These are phyloP conservation scores for Cercospora beticola DNA, from an alignment of 2,329 filamentous ascomycete genomes.

Conservation along the genomic window DNA sequence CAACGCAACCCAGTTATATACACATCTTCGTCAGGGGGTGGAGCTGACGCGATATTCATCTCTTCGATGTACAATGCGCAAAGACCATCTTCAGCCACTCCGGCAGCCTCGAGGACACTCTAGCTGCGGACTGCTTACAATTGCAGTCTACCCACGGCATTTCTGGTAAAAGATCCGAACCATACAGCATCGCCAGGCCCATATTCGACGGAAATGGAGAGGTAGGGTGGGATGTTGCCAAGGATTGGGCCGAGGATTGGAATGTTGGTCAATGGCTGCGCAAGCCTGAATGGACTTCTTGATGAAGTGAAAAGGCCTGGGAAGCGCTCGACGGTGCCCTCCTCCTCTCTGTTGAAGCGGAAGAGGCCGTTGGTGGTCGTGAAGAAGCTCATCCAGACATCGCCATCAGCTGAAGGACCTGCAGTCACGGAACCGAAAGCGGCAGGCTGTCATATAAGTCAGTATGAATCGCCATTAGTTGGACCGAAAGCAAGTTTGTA, in stretches of 20 bases:
- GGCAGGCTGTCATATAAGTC: conserved; percentile 6
- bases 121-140: not conserved
- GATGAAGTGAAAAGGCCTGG: conserved; percentile 11
- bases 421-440: conserved; percentile 21
- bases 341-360: conserved; percentile 8
- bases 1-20: not conserved
- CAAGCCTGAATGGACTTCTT: not conserved
- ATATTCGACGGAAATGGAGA: conserved; percentile 22
- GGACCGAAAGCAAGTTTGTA: not conserved
- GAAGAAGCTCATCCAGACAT: conserved; percentile 26
- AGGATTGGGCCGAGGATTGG: conserved; percentile 11
- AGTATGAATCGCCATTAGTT: not conserved
- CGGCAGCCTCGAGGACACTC: not conserved
- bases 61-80: not conserved
- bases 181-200: conserved; percentile 17
- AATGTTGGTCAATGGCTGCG: not conserved
- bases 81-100: not conserved
- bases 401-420: conserved; percentile 23
- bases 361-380: conserved; percentile 16
- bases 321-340: conserved; percentile 18
- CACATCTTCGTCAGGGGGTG: not conserved
- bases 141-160: conserved; percentile 10
- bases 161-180: conserved; percentile 13
- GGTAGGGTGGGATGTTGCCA: conserved; percentile 17
- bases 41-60: not conserved